Percentiles rank a stretch among this genome's conserved stretches.
Evolutionary conservation across 2,329 filamentous ascomycete genomes (phyloP).

Genomic region (Xylaria hypoxylon): DNA sequence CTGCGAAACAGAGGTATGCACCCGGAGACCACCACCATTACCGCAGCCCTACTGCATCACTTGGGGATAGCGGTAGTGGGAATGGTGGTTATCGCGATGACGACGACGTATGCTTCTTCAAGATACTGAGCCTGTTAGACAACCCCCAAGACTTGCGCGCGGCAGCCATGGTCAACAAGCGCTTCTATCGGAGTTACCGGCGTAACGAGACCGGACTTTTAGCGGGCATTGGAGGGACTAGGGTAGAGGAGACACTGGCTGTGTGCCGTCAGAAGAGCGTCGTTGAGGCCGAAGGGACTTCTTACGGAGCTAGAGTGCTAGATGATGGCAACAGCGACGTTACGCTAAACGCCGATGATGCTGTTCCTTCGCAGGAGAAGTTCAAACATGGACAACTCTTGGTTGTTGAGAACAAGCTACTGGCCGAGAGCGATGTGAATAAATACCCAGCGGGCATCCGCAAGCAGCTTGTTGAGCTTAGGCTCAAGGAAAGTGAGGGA

Average conservation of each 20-base stretch:
- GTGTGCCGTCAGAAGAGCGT: neutral
- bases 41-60: neutral
- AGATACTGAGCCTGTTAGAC: slow-evolving; percentile 56
- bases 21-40: slow-evolving; percentile 2
- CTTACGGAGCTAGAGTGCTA: neutral
- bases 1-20: slow-evolving; percentile 14
- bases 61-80: neutral
- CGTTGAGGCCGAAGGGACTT: slow-evolving; percentile 14
- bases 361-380: slow-evolving; percentile 13
- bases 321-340: neutral
- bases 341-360: neutral
- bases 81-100: neutral
- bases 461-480: slow-evolving; percentile 8
- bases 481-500: neutral
- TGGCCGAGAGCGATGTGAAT: slow-evolving; percentile 14
- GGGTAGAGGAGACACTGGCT: no score
- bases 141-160: slow-evolving; percentile 57
- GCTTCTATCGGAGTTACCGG: slow-evolving; percentile 52
- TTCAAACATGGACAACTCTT: slow-evolving; percentile 20
- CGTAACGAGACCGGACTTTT: slow-evolving; percentile 24
- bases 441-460: slow-evolving; percentile 23
- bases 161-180: slow-evolving; percentile 56
- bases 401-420: slow-evolving; percentile 21
- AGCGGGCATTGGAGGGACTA: neutral
- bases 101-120: slow-evolving; percentile 53